Evolutionary conservation across 495 filamentous ascomycete species (phyloP), one percentile per base, ranked within the genome.

Genomic region (Penicillium antarcticum): DNA sequence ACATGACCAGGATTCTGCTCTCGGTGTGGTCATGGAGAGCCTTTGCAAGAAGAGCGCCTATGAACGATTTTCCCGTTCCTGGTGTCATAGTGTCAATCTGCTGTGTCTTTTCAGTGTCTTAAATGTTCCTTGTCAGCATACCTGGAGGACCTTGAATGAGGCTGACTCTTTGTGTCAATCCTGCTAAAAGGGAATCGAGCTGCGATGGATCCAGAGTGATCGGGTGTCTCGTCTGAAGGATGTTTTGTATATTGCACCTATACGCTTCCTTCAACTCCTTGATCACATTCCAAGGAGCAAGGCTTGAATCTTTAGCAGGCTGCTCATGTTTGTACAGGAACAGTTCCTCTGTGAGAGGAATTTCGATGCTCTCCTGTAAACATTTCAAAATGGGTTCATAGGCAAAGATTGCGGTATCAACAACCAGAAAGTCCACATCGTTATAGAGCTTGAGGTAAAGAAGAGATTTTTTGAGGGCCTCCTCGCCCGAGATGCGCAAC

Each of bases 1-100:
- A 79, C 23, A 89, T 61, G 1, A 90, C 81, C 1, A 92, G 67
- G 0, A 90, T 81, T 0, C 51, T 79, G 46, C 82, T 64, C 0
- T 45, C 34, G 0, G 82, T 80, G 36, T 70, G 58, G 18, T 84
- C 68, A 52, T 80, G 65, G 1, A 92, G 45, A 0, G 68, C 62
- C 47, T 87, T 87, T 0, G 82, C 80, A 13, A 89, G 56, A 3
- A 87, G 65, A 0, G 87, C 83, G 0, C 89, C 89, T 29, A 89
- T 80, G 51, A 91, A 89, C 0, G 87, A 89, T 48, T 92, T 92
- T 5, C 89, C 89, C 3, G 88, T 92, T 3, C 87, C 87, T 89
- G 9, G 26, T 35, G 43, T 57, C 13, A 44, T 24, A 46, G n/a
- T n/a, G n/a, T n/a, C n/a, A n/a, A n/a, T n/a, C n/a, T n/a, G n/a